A percentile compares a stretch with the other conserved stretches of the same genome.
These are phyloP conservation scores for Fusarium miscanthi DNA, from an alignment of 2,329 filamentous ascomycete genomes.

Conservation along the genomic window DNA sequence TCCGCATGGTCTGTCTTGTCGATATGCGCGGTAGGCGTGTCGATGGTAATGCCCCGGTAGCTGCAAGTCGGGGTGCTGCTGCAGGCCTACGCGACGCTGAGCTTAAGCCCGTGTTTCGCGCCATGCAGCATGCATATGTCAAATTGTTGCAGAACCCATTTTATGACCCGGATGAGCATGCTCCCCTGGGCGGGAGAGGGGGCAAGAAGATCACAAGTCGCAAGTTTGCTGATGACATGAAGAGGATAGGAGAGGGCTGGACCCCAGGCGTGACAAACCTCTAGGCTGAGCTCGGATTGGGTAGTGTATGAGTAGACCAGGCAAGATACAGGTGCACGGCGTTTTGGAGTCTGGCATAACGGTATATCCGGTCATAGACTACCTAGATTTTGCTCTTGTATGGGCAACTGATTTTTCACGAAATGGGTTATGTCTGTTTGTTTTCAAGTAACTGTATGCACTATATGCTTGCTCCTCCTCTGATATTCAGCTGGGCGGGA, in stretches of 20 bases:
- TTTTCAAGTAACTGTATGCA: not conserved
- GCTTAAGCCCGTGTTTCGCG: constrained; percentile 88
- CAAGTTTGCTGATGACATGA: constrained; percentile 84
- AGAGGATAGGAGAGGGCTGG: constrained; percentile 87
- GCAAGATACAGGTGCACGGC: constrained; percentile 42
- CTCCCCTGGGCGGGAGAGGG: constrained; percentile 64
- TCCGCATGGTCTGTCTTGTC: constrained; percentile 89
- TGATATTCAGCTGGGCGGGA: not conserved
- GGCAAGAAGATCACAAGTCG: constrained; percentile 82
- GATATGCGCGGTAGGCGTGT: constrained; percentile 83
- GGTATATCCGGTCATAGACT: constrained; percentile 42
- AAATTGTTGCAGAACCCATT: constrained; percentile 92
- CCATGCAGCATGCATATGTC: constrained; percentile 93
- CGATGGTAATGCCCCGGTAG: constrained; percentile 42
- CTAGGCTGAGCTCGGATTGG: constrained; percentile 55
- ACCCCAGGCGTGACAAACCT: constrained; percentile 74
- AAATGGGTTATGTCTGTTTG: constrained; percentile 7
- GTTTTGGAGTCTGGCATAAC: constrained; percentile 44
- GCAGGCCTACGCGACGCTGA: constrained; percentile 86
- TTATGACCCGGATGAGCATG: constrained; percentile 88
- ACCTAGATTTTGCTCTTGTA: constrained; percentile 30
- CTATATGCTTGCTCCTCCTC: not conserved
- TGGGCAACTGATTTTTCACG: constrained; percentile 26
- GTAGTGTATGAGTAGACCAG: constrained; percentile 30
- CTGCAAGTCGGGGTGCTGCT: constrained; percentile 52